A percentile compares a stretch with the other conserved stretches of the same genome.
Evolutionary conservation across 257 asterid genomes (phyloP).

Genomic region (Catharanthus roseus): DNA sequence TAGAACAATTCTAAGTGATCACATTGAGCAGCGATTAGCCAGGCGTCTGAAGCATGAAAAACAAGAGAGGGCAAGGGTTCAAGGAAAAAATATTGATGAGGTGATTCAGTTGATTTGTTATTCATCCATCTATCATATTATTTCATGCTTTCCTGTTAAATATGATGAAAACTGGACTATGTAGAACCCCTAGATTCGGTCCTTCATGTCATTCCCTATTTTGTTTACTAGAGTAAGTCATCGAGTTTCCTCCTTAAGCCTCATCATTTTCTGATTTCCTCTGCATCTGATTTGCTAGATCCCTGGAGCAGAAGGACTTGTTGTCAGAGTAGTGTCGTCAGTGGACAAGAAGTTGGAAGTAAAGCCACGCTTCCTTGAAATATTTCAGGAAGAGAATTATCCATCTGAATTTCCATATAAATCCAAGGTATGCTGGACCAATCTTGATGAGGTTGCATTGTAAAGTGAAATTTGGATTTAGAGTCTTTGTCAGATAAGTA

Average conservation of each 20-base stretch:
- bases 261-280: not conserved
- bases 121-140: not conserved
- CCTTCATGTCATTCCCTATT: not conserved
- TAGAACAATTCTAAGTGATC: constrained; percentile 86
- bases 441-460: constrained; percentile 12
- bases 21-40: constrained; percentile 76
- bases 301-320: constrained; percentile 95
- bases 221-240: not conserved
- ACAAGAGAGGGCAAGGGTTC: constrained; percentile 74
- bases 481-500: not conserved
- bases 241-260: constrained; percentile 4
- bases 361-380: constrained; percentile 86
- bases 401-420: constrained; percentile 77
- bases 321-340: constrained; percentile 90
- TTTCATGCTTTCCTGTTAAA: constrained; percentile 14
- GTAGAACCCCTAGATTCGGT: not conserved
- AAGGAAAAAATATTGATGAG: constrained; percentile 83
- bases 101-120: constrained; percentile 32
- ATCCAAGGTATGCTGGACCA: constrained; percentile 60
- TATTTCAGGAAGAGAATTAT: constrained; percentile 82
- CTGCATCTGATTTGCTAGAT: constrained; percentile 39
- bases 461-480: constrained; percentile 9
- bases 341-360: constrained; percentile 98
- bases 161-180: constrained; percentile 9
- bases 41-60: constrained; percentile 72